A percentile compares a stretch with the other conserved stretches of the same genome.
Conservation (phyloP, 768 basidiomycete species). For the Butyriboletus loyo region DNA sequence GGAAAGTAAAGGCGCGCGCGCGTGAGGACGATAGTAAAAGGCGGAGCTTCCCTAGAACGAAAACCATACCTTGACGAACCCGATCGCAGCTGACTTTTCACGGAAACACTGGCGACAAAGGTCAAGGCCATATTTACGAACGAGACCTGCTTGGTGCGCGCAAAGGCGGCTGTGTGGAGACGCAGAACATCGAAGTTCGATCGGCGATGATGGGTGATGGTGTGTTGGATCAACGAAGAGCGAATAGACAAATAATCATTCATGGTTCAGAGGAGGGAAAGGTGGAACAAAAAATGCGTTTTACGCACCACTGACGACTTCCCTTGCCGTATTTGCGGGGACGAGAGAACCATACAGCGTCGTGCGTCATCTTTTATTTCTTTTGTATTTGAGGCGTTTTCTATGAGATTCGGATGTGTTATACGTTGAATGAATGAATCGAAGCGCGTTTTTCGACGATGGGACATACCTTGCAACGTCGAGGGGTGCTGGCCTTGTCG, state of each 20-base stretch:
- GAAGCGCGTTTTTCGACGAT: not conserved
- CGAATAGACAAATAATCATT: not conserved
- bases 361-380: conserved; percentile 93
- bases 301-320: conserved; percentile 64
- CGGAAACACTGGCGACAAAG: conserved; percentile 99
- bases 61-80: conserved; percentile 81
- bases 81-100: conserved; percentile 90
- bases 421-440: not conserved
- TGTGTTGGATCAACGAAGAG: not conserved
- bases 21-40: not conserved
- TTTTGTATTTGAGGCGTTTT: not conserved
- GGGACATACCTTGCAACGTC: conserved; percentile 22
- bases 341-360: conserved; percentile 96
- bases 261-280: not conserved
- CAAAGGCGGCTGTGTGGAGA: conserved; percentile 73
- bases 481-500: not conserved
- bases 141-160: conserved; percentile 95
- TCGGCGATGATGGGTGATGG: not conserved
- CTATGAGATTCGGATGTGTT: not conserved
- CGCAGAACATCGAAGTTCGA: not conserved
- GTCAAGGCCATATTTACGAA: conserved; percentile 95
- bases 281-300: not conserved
- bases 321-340: conserved; percentile 96
- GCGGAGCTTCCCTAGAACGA: too few species aligned
- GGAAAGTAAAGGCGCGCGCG: not conserved